A percentile compares a stretch with the other conserved stretches of the same genome.
phyloP scores from a whole-genome alignment of 2,329 filamentous ascomycete genomes.

The Metarhizium guizhouense region DNA sequence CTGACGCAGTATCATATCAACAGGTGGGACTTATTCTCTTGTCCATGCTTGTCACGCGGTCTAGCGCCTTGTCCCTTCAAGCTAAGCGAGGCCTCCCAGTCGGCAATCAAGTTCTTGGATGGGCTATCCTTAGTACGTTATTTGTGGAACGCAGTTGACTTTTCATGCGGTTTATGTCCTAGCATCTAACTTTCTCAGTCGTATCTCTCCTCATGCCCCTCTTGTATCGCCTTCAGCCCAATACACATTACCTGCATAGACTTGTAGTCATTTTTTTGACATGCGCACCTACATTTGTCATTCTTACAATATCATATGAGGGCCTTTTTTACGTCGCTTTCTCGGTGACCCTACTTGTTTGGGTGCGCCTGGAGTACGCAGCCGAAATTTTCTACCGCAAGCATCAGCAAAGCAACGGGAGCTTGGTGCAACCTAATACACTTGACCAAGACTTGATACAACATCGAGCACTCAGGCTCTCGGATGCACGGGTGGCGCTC shows the following conservation, averaged over 20 bases:
- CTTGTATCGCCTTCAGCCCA: slow-evolving; percentile 70
- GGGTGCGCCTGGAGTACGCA: slow-evolving; percentile 85
- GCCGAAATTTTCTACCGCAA: slow-evolving; percentile 29
- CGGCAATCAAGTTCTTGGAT: slow-evolving; percentile 82
- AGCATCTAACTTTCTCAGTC: slow-evolving; percentile 34
- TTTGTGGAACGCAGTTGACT: neutral
- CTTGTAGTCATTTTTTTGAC: slow-evolving; percentile 84
- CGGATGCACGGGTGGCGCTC: slow-evolving; percentile 80
- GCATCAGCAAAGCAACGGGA: slow-evolving; percentile 7
- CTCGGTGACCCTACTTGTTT: slow-evolving; percentile 70
- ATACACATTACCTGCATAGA: slow-evolving; percentile 82
- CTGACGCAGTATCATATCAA: neutral
- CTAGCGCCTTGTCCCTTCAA: slow-evolving; percentile 76
- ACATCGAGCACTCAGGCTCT: slow-evolving; percentile 62
- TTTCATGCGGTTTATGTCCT: neutral
- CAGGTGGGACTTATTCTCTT: slow-evolving; percentile 70
- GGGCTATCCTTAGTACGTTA: slow-evolving; percentile 61
- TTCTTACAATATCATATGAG: slow-evolving; percentile 95
- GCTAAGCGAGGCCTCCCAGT: slow-evolving; percentile 75
- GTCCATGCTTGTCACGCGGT: slow-evolving; percentile 77
- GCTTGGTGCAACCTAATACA: neutral
- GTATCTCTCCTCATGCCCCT: slow-evolving; percentile 71
- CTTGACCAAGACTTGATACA: slow-evolving; percentile 4
- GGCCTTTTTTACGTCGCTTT: slow-evolving; percentile 93
- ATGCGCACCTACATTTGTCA: slow-evolving; percentile 88